Base-by-base conservation (phyloP, 495 filamentous ascomycete species). In the Mytilinidion resinicola region DNA sequence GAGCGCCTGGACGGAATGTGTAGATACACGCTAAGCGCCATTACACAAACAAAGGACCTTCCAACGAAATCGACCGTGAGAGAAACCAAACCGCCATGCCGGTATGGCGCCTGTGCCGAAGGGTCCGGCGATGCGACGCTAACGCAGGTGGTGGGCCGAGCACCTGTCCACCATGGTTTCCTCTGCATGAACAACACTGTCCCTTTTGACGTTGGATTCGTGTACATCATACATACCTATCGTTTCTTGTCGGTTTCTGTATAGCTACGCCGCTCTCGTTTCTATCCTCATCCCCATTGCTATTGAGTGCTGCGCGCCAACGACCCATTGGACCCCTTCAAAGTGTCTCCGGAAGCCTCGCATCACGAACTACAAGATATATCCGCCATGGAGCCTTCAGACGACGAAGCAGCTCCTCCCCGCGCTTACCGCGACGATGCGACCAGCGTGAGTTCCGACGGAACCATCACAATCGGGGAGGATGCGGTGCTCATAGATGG, bases 381-480 rank as follows among this genome's bases (percentile, higher is more conserved):
- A 21, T 44, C 51, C 10, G 55, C 15, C 35, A 66, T 66, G 59
- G 46, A 10, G 19, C 51, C 50, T 0, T 37, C 46, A 19, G 51
- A 62, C 20, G 50, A 61, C 35, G 62, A 61, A 46, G 59, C 44
- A n/a, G 59, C 56, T 20, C 59, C 59, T 44, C 56, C 55, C 10
- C 64, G 60, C 48, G 35, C 34, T 15, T 67, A 67, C 54, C 60
- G 53, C 43, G 64, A 67, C 53, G 60, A 63, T 44, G 64, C 58
- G 3, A 38, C 25, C 42, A 60, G 56, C 56, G 48, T 61, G 5
- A 50, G 37, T 30, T 63, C 60, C 15, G 30, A 58, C 48, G 35
- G 57, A 9, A 39, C 63, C 25, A 51, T 54, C 7, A 44, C 51
- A 37, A 44, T 49, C 6, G 46, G 15, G 14, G 25, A 38, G 57